Base-by-base conservation (phyloP, 257 asterid species). In the Coffea eugenioides region DNA sequence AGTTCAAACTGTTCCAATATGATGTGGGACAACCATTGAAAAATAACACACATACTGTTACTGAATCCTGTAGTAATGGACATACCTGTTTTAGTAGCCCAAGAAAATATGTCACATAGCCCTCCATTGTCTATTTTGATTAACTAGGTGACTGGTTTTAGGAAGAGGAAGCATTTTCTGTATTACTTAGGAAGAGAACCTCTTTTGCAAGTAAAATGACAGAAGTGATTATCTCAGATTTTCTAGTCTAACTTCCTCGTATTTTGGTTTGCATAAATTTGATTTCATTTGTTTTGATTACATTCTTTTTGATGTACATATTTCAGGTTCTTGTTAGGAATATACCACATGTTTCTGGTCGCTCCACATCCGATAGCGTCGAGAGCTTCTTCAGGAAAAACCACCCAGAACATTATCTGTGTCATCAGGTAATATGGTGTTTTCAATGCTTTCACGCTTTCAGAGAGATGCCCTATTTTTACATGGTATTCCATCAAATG, bases 311-410 rank as follows among this genome's bases (percentile, higher is more conserved):
- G 8, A 25, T 70, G 4, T 61, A 77, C 59, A 45, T 67, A 67
- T 77, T 81, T 76, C 95, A 96, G 98, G 99, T 96, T 85, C 95
- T 96, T 82, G 97, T 96, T 61, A 88, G 95, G 85, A 92, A 92
- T 78, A 91, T 96, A 76, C 99, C 99, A 39, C 91, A 74, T 84
- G 87, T 87, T 83, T 85, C 97, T 31, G 93, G 94, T 71, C 87
- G 91, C 82, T 89, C 97, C 3, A 74, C 88, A 77, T 88, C 98
- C 74, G 97, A 91, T 81, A 85, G 86, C 75, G 90, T 91, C 18
- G 97, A 94, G 13, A 85, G 84, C 71, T 96, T 90, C 91, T 96
- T 96, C 70, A 84, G 77, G 78, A 92, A 85, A 87, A 94, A 92
- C 86, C 98, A 96, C 81, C 92, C 91, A 51, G 94, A 96, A 85